Evolutionary conservation across 208 protist species (phyloP).

Genomic region (Jaenimonas drosophilae): DNA sequence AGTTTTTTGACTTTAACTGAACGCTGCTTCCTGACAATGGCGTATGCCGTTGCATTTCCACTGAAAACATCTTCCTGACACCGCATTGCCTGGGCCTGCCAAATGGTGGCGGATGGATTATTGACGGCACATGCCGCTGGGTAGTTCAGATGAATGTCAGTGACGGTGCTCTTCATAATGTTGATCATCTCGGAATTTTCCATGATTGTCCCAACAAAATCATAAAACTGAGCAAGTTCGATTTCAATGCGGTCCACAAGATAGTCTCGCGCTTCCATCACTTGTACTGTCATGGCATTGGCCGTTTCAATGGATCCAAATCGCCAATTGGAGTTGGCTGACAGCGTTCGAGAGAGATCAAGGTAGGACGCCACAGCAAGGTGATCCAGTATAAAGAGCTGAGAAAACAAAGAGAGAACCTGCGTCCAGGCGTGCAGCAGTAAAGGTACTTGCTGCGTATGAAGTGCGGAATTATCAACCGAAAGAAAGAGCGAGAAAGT

Average conservation of each 20-base stretch:
- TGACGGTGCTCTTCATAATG: neutral
- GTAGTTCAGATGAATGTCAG: too few relatives aligned
- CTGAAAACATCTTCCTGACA: neutral
- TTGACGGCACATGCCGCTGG: too few relatives aligned
- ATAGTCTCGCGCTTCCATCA: neutral
- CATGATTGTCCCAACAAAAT: too few relatives aligned
- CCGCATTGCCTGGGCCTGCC: neutral
- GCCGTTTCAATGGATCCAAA: neutral
- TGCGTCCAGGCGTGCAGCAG: neutral
- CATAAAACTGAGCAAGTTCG: neutral
- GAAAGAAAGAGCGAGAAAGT: neutral
- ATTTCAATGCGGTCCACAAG: neutral
- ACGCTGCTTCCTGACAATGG: neutral
- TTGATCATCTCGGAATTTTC: too few relatives aligned
- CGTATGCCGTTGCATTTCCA: neutral
- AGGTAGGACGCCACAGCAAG: neutral
- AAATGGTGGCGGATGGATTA: neutral
- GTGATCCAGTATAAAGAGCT: constrained; percentile 1
- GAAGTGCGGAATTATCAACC: neutral
- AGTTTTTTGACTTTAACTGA: neutral
- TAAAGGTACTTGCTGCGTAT: neutral
- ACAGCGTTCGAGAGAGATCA: neutral
- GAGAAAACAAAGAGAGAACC: neutral
- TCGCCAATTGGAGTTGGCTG: neutral
- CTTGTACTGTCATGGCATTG: neutral